These are phyloP conservation scores for Plasmodium gaboni DNA, from an alignment of 169 alveolate genomes.

Conservation along the genomic window DNA sequence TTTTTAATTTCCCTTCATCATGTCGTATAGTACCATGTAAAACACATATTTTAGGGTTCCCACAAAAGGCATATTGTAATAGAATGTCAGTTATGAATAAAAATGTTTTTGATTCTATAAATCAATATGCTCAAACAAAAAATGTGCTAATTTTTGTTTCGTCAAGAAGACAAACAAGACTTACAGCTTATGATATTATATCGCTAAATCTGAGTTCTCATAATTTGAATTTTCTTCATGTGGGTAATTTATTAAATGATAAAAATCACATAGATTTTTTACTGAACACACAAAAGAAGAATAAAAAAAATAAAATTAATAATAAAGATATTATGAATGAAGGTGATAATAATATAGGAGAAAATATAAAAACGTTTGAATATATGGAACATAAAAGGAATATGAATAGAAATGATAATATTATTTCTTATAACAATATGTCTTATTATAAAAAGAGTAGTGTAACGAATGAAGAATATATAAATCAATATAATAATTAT, in stretches of 20 bases:
- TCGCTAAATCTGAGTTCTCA: slow-evolving; percentile 51
- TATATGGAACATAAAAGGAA: not conserved
- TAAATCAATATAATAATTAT: not conserved
- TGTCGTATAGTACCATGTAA: slow-evolving; percentile 99
- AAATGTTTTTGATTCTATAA: slow-evolving; percentile 80
- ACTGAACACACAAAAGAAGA: slow-evolving; percentile 13
- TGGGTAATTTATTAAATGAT: slow-evolving; percentile 60
- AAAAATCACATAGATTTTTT: slow-evolving; percentile 73
- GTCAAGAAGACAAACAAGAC: slow-evolving; percentile 97
- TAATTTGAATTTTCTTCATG: slow-evolving; percentile 51
- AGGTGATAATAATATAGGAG: not conserved
- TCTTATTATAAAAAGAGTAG: not conserved
- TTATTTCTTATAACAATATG: not conserved
- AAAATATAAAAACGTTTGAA: too few species aligned
- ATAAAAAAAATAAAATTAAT: slow-evolving; percentile 2
- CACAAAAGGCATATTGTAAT: slow-evolving; percentile 85
- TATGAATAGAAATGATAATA: not conserved
- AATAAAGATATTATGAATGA: not conserved
- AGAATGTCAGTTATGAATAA: slow-evolving; percentile 82
- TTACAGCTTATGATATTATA: slow-evolving; percentile 95
- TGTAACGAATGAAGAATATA: too few species aligned
- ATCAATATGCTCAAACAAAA: slow-evolving; percentile 90
- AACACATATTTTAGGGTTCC: slow-evolving; percentile 96
- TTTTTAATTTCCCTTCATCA: slow-evolving; percentile 98
- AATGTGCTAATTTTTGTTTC: slow-evolving; percentile 98